Evolutionary conservation across 2,329 filamentous ascomycete genomes (phyloP).

Genomic region (Phoma sp.): DNA sequence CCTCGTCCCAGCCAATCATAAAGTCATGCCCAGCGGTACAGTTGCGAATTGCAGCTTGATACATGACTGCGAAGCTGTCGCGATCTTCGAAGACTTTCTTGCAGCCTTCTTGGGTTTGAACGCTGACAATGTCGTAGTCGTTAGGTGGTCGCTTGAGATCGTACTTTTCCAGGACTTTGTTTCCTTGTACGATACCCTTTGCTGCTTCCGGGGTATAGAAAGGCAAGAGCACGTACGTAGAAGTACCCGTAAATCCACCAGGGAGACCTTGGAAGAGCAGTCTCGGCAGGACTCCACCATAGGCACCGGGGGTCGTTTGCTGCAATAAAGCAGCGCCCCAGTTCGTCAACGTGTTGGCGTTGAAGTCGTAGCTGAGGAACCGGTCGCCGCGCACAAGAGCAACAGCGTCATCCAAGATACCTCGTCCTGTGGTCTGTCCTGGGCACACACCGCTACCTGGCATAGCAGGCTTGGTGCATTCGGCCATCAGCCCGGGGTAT

Average conservation of each 20-base stretch:
- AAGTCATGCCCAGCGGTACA: constrained; percentile 63
- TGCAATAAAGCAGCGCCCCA: constrained; percentile 59
- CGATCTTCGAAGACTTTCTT: constrained; percentile 60
- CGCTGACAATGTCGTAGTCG: constrained; percentile 54
- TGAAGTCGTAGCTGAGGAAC: constrained; percentile 75
- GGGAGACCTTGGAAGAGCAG: constrained; percentile 58
- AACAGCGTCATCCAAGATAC: constrained; percentile 78
- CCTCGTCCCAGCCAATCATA: constrained; percentile 57
- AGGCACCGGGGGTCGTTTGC: constrained; percentile 50
- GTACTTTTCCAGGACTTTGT: constrained; percentile 56
- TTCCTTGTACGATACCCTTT: constrained; percentile 56
- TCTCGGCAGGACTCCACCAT: constrained; percentile 55
- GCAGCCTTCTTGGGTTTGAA: constrained; percentile 60
- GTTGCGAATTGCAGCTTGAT: constrained; percentile 68
- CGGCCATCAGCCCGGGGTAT: constrained; percentile 79
- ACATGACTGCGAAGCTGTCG: constrained; percentile 58
- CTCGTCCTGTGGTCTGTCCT: constrained; percentile 77
- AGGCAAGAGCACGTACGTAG: constrained; percentile 57
- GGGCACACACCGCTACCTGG: constrained; percentile 70
- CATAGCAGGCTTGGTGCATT: constrained; percentile 76
- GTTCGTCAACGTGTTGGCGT: constrained; percentile 49
- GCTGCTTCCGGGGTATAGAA: constrained; percentile 61
- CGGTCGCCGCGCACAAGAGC: constrained; percentile 77
- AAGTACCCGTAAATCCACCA: constrained; percentile 58
- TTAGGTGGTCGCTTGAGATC: constrained; percentile 54